Conservation (phyloP, 805 yeast genomes). For the Candida khao-thaluensis region DNA sequence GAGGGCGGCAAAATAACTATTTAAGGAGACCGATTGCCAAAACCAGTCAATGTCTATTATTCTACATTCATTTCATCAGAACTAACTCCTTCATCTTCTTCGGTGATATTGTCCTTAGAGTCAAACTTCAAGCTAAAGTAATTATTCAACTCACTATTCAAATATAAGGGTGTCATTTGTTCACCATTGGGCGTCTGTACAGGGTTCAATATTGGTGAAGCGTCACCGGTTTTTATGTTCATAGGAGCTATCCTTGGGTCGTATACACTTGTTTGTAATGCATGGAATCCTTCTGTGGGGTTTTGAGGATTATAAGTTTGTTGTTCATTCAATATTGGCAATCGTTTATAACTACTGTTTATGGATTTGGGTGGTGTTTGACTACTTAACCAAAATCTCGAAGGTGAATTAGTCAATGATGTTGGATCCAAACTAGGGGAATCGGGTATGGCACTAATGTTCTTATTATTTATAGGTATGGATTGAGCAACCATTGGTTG, state of each 20-base stretch:
- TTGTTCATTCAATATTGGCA: conserved; percentile 18
- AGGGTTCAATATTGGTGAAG: conserved; percentile 36
- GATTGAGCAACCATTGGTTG: conserved; percentile 18
- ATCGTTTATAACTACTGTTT: conserved; percentile 22
- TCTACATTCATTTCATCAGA: conserved; percentile 8
- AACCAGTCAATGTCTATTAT: too few relatives aligned
- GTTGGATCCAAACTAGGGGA: conserved; percentile 54
- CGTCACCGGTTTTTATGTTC: conserved; percentile 11
- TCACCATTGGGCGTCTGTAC: conserved; percentile 44
- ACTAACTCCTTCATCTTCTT: conserved; percentile 11
- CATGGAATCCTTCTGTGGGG: conserved; percentile 8
- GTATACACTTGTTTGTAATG: too few relatives aligned
- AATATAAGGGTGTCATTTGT: conserved; percentile 41
- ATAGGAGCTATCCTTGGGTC: conserved; percentile 10
- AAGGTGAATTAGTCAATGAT: conserved; percentile 55
- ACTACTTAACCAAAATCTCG: conserved; percentile 51
- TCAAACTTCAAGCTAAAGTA: conserved; percentile 3
- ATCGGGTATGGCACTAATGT: conserved; percentile 34
- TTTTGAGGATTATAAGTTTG: not conserved
- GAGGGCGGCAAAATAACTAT: too few relatives aligned
- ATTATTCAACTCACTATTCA: conserved; percentile 14
- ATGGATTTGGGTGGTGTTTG: conserved; percentile 50
- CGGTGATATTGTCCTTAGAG: conserved; percentile 6
- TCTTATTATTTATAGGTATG: conserved; percentile 26
- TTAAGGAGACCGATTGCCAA: too few relatives aligned